Conservation (phyloP, 176 grass and related monocot species). For the Microstegium vimineum region DNA sequence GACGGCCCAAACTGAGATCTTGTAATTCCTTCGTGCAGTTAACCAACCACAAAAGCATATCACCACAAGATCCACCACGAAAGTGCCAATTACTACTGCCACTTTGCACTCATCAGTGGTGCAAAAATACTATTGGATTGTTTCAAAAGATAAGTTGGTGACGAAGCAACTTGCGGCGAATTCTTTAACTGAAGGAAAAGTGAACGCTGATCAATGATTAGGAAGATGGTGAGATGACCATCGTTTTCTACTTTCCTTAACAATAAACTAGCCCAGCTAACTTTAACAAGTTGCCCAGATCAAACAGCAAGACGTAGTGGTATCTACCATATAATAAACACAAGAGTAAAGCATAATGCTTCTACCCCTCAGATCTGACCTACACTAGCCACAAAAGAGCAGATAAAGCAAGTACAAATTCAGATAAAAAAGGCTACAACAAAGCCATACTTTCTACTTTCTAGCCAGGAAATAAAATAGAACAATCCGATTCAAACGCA, state of each 20-base stretch:
- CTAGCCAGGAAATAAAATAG: slow-evolving; percentile 11
- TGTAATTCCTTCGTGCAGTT: slow-evolving; percentile 12
- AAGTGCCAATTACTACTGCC: neutral
- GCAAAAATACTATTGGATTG: slow-evolving; percentile 21
- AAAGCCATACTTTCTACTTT: slow-evolving; percentile 33
- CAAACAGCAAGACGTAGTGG: slow-evolving; percentile 43
- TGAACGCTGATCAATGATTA: slow-evolving; percentile 41
- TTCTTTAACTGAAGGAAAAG: slow-evolving; percentile 43
- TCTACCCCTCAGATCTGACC: slow-evolving; percentile 36
- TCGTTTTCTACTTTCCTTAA: slow-evolving; percentile 40
- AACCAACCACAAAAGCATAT: neutral
- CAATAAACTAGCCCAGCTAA: slow-evolving; percentile 32
- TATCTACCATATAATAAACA: slow-evolving; percentile 43
- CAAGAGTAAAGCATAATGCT: slow-evolving; percentile 21
- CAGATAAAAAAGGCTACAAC: slow-evolving; percentile 10
- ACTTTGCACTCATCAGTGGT: slow-evolving; percentile 23
- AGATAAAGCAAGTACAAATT: slow-evolving; percentile 38
- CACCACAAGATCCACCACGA: slow-evolving; percentile 20
- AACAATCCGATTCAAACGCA: slow-evolving; percentile 24
- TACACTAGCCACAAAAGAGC: slow-evolving; percentile 18
- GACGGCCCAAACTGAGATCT: slow-evolving; percentile 25
- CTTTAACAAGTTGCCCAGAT: slow-evolving; percentile 57
- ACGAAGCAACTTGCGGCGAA: slow-evolving; percentile 23
- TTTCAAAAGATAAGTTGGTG: slow-evolving; percentile 12
- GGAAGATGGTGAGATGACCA: slow-evolving; percentile 58